Base-by-base conservation (phyloP, 495 filamentous ascomycete genomes). In the Massariosphaeria phaeospora region DNA sequence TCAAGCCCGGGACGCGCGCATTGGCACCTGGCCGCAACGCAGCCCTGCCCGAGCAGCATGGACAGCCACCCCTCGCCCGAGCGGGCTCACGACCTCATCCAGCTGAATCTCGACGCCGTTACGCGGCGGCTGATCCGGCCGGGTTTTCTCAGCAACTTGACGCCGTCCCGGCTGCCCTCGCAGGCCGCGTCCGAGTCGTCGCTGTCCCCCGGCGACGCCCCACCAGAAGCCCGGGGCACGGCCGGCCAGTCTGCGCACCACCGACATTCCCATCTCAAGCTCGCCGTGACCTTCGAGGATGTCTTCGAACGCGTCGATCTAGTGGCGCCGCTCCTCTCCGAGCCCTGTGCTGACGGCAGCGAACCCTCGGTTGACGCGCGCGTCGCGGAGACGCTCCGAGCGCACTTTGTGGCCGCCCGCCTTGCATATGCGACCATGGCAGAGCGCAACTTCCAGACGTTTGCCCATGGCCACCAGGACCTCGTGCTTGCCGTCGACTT, bases 381-480 rank as follows among this genome's bases (percentile, higher is more conserved):
- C 43, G 34, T 59, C 29, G n/a, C 27, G 33, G 29, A 49, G 12
- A 41, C 56, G 17, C 61, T 56, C 41, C 45, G 56, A 41, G 24
- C 55, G 25, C 51, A 34, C 18, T 60, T 60, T 38, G 21, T 59
- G 10, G 31, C 25, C 3, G 56, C 45, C 18, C 44, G 48, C 21
- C 47, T 42, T 18, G 52, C 54, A 17, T 60, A 33, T 36, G 42
- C 52, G 34, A 57, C 35, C 11, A 69, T 71, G 67, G 40, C 60
- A 38, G 52, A 47, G 55, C 63, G 52, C 65, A 64, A 42, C 60
- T 67, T 67, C 44, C 47, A 57, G 42, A 55, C 61, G 7, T 66
- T 69, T 31, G 72, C 77, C 50, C 75, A 84, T 63, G 81, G 81
- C 53, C 84, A 86, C 69, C 74, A 78, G 52, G 84, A 89, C 59